These are phyloP conservation scores for Scheffersomyces amazonensis DNA, from an alignment of 805 yeast species.

Conservation along the genomic window DNA sequence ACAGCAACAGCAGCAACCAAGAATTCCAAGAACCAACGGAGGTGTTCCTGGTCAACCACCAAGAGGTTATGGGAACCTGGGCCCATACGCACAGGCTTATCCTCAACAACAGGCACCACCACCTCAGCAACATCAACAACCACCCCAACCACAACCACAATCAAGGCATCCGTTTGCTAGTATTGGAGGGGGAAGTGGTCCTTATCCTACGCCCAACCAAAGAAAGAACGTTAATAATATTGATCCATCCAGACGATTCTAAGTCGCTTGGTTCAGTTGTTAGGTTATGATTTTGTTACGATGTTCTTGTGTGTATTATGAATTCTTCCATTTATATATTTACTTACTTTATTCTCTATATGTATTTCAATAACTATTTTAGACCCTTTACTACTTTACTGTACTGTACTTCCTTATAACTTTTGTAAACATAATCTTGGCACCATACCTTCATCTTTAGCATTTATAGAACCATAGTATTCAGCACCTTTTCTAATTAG, in stretches of 20 bases:
- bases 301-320: background rate
- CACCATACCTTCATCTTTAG: slow-evolving; percentile 25
- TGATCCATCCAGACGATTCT: slow-evolving; percentile 1
- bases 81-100: slow-evolving; percentile 15
- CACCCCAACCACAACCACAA: slow-evolving; percentile 11
- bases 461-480: background rate
- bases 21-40: background rate
- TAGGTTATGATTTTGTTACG: background rate
- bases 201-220: background rate
- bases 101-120: slow-evolving; percentile 13
- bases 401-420: slow-evolving; percentile 2
- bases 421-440: slow-evolving; percentile 27
- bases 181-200: slow-evolving; percentile 2
- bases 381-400: no score
- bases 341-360: no score
- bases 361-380: no score
- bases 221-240: background rate
- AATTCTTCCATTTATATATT: slow-evolving; percentile 2
- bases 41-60: background rate
- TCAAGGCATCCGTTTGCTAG: slow-evolving; percentile 8
- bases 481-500: slow-evolving; percentile 6
- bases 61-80: slow-evolving; percentile 1
- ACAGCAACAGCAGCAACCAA: slow-evolving; percentile 5
- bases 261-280: no score
- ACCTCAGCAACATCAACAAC: slow-evolving; percentile 11